Conservation (phyloP, 805 yeast species). For the Wickerhamiella sergipiensis region DNA sequence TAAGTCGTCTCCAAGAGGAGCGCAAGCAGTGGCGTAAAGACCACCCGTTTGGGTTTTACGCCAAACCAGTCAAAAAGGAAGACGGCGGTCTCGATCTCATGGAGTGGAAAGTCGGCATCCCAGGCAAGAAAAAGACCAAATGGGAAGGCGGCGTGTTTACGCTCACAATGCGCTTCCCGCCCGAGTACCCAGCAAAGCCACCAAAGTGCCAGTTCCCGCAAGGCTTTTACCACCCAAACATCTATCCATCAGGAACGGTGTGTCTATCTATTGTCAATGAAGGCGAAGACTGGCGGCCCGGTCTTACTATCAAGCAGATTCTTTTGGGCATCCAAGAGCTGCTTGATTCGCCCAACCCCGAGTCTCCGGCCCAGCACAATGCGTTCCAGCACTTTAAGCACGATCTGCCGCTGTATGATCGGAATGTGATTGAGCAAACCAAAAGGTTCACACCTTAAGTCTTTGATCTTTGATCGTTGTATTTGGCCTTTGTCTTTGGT, state of each 20-base stretch:
- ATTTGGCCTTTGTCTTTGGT: no score
- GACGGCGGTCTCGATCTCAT: conserved; percentile 81
- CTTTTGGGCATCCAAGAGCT: conserved; percentile 86
- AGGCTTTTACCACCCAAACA: conserved; percentile 91
- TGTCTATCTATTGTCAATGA: conserved; percentile 89
- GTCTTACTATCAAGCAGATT: conserved; percentile 79
- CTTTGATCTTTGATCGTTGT: no score
- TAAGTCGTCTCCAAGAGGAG: conserved; percentile 82
- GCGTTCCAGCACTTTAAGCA: conserved; percentile 57
- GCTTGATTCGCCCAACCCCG: conserved; percentile 79
- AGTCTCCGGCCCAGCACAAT: conserved; percentile 94
- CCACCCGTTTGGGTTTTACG: conserved; percentile 95
- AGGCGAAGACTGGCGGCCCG: conserved; percentile 97
- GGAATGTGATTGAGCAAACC: conserved; percentile 71
- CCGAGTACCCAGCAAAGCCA: conserved; percentile 92
- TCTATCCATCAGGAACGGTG: conserved; percentile 93
- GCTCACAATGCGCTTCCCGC: conserved; percentile 61
- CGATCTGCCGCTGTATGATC: conserved; percentile 55
- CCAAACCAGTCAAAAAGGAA: conserved; percentile 66
- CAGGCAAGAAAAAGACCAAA: conserved; percentile 73
- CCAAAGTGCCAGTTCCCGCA: conserved; percentile 86
- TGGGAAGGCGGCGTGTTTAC: conserved; percentile 93
- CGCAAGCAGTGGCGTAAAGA: conserved; percentile 97
- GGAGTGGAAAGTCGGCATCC: conserved; percentile 89
- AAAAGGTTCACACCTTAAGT: conserved; percentile 34